A percentile compares a stretch with the other conserved stretches of the same genome.
phyloP scores from a whole-genome alignment of 495 filamentous ascomycete genomes.

The Daldinia bambusicola region DNA sequence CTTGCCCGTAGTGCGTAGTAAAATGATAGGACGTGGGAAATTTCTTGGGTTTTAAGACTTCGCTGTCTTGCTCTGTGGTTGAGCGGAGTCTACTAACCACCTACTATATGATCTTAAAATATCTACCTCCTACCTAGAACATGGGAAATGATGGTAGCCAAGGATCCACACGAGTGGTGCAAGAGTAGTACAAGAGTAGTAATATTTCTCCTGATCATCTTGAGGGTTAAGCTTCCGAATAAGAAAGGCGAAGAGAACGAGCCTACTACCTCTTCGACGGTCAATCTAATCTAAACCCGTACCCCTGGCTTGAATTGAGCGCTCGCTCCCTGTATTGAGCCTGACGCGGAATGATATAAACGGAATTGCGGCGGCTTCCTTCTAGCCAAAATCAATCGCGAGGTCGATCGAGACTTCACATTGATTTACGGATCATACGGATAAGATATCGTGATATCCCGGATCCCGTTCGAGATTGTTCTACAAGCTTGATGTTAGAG shows the following conservation, averaged over 20 bases:
- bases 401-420: not conserved
- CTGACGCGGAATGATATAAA: not conserved
- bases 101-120: conserved; percentile 10
- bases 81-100: conserved; percentile 6
- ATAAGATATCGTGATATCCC: conserved; percentile 5
- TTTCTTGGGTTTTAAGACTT: conserved; percentile 20
- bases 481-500: conserved; percentile 10
- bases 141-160: not conserved
- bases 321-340: not conserved
- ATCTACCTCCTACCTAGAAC: conserved; percentile 16
- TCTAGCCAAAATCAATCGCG: not conserved
- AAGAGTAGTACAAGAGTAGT: conserved; percentile 2
- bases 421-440: not conserved
- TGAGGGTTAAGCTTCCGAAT: conserved; percentile 2
- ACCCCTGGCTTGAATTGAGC: conserved; percentile 12
- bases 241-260: conserved; percentile 12
- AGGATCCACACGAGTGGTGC: too few species aligned
- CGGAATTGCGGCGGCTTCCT: not conserved
- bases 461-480: too few species aligned
- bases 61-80: not conserved
- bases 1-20: conserved; percentile 7
- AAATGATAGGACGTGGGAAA: conserved; percentile 1
- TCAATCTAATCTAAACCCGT: conserved; percentile 32
- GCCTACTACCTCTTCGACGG: not conserved
- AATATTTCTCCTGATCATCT: not conserved